These are phyloP conservation scores for Globisporangium camurandrum DNA, from an alignment of 352 stramenopile genomes.

Conservation along the genomic window DNA sequence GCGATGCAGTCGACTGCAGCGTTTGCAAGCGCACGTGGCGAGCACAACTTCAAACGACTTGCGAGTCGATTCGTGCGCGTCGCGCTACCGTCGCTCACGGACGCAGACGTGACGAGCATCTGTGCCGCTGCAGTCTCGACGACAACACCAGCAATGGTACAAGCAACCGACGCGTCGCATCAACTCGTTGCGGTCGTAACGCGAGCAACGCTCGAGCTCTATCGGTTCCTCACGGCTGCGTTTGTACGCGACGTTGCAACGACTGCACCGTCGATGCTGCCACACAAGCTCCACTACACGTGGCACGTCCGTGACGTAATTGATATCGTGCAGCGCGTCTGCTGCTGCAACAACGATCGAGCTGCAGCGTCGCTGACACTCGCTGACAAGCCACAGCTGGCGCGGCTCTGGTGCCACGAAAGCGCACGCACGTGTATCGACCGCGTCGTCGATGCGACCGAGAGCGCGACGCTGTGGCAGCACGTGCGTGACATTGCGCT, in stretches of 20 bases:
- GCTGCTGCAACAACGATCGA: slow-evolving; percentile 23
- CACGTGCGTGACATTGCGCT: slow-evolving; percentile 37
- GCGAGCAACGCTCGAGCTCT: slow-evolving; percentile 51
- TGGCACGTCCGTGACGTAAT: slow-evolving; percentile 34
- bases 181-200: slow-evolving; percentile 33
- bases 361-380: slow-evolving; percentile 20
- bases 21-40: background rate
- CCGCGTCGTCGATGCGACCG: slow-evolving; percentile 25
- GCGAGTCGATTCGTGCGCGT: slow-evolving; percentile 28
- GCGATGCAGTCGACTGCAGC: slow-evolving; percentile 16
- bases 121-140: slow-evolving; percentile 23
- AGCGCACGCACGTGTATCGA: slow-evolving; percentile 44
- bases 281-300: slow-evolving; percentile 47
- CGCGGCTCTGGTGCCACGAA: slow-evolving; percentile 73
- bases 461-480: slow-evolving; percentile 33
- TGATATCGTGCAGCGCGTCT: slow-evolving; percentile 35
- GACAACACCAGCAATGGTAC: background rate
- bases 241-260: slow-evolving; percentile 7
- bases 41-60: slow-evolving; percentile 18
- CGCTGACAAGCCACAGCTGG: slow-evolving; percentile 38
- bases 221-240: slow-evolving; percentile 23
- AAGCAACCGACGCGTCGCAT: background rate
- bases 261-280: slow-evolving; percentile 18
- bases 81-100: slow-evolving; percentile 18
- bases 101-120: slow-evolving; percentile 44